A percentile compares a stretch with the other conserved stretches of the same genome.
phyloP scores from a whole-genome alignment of 345 rosid genomes.

The Excoecaria agallocha region DNA sequence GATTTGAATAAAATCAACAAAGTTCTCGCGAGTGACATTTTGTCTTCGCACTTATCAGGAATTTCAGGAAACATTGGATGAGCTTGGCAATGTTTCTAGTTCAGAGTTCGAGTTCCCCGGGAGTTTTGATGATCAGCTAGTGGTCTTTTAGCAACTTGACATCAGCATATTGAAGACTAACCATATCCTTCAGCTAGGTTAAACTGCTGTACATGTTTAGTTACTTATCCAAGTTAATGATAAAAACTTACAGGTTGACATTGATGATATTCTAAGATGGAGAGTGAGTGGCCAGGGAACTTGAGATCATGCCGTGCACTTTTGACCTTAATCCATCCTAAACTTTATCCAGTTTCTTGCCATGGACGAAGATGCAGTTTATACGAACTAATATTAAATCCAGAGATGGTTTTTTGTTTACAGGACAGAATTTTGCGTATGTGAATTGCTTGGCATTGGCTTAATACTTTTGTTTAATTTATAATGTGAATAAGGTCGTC shows the following conservation, averaged over 20 bases:
- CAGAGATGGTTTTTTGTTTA: slow-evolving; percentile 11
- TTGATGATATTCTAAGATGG: slow-evolving; percentile 27
- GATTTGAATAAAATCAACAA: neutral
- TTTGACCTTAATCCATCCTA: too few relatives aligned
- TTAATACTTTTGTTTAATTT: neutral
- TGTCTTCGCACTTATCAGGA: slow-evolving; percentile 25
- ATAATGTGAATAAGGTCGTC: slow-evolving; percentile 8
- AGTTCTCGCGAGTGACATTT: neutral
- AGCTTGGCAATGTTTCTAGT: slow-evolving; percentile 41
- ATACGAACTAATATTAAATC: slow-evolving; percentile 27
- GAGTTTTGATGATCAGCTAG: slow-evolving; percentile 47
- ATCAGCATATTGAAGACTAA: slow-evolving; percentile 21
- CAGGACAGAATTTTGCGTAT: slow-evolving; percentile 8
- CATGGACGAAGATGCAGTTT: slow-evolving; percentile 15
- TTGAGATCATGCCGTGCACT: too few relatives aligned
- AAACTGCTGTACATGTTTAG: slow-evolving; percentile 18
- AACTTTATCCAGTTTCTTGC: slow-evolving; percentile 15
- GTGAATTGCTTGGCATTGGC: slow-evolving; percentile 3
- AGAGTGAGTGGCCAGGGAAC: slow-evolving; percentile 29
- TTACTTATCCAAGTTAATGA: slow-evolving; percentile 13
- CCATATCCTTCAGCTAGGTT: slow-evolving; percentile 16
- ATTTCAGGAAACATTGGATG: slow-evolving; percentile 45
- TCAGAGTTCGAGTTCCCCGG: slow-evolving; percentile 52
- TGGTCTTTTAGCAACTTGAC: slow-evolving; percentile 23
- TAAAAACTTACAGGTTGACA: slow-evolving; percentile 23